Evolutionary conservation across 2,329 filamentous ascomycete genomes (phyloP), one percentile per base, ranked within the genome.

Genomic region (Cryphonectria nitschkei): DNA sequence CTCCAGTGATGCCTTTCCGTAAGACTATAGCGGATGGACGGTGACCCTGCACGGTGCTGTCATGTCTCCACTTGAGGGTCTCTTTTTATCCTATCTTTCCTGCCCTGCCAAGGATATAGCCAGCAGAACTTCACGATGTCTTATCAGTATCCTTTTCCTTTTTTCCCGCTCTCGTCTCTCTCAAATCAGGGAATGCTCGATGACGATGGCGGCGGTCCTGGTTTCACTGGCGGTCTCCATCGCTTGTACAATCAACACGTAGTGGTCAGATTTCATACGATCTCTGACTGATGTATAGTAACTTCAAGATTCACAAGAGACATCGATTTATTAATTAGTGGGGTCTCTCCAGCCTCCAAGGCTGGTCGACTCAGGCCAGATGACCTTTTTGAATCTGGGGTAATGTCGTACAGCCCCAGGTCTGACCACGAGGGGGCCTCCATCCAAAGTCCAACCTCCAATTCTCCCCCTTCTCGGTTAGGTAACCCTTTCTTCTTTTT

Each of bases 361-460:
- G 60, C 67, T 62, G 34, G 65, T 56, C 32, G 50, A 41, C 34
- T 66, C 32, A 22, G 43, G 70, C 58, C 70, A 70, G 68, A 65
- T 72, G 68, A 70, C 70, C 68, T 72, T 67, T 39, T 67, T 39
- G 66, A 63, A 63, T 68, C 70, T 37, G 70, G 70, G 70, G 68
- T 70, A 70, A 64, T 52, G 60, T 69, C 62, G 46, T 37, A 66
- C 43, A 56, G 62, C 67, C 66, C 62, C n/a, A 43, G 56, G n/a
- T 22, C 37, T 63, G 43, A 63, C 68, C 70, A 70, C 70, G 58
- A 69, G 70, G 66, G 43, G 66, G 43, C 70, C 70, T 41, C 39
- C 46, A 61, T 66, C 54, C 68, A 22, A 43, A 50, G 67, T 69
- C 67, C 63, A 60, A 56, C 63, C 65, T 63, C 67, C 68, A 64